These are phyloP conservation scores for Cadophora sp. DNA, from an alignment of 2,329 filamentous ascomycete genomes.

Conservation along the genomic window DNA sequence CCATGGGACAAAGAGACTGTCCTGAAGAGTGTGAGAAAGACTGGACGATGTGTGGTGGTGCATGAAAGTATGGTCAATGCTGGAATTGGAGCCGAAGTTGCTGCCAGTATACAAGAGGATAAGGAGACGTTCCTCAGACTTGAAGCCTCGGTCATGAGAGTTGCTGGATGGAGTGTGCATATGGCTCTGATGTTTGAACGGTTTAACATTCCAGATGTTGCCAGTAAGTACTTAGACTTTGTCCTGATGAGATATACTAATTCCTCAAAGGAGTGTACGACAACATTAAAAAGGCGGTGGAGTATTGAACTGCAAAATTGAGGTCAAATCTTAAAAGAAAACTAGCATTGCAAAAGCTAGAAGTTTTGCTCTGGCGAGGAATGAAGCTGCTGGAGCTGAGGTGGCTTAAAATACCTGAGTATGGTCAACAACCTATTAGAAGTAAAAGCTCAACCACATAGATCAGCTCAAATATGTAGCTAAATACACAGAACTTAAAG, in stretches of 20 bases:
- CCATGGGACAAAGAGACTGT: conserved; percentile 75
- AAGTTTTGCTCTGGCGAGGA: background rate
- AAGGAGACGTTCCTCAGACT: conserved; percentile 67
- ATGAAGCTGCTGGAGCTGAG: background rate
- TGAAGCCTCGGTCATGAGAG: conserved; percentile 73
- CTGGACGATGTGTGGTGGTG: conserved; percentile 72
- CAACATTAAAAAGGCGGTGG: conserved; percentile 42
- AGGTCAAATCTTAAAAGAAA: background rate
- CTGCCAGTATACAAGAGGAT: conserved; percentile 71
- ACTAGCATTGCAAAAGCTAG: background rate
- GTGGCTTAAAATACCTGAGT: background rate
- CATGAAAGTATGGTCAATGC: conserved; percentile 80
- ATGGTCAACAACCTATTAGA: background rate
- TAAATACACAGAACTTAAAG: background rate
- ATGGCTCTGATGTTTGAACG: conserved; percentile 70
- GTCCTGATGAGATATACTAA: conserved; percentile 25
- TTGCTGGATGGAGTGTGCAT: conserved; percentile 74
- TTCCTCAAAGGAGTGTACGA: conserved; percentile 43
- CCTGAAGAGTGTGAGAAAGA: conserved; percentile 71
- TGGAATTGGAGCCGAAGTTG: conserved; percentile 75
- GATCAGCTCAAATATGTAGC: background rate
- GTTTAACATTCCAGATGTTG: conserved; percentile 72
- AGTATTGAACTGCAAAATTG: too few species aligned
- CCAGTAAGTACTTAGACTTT: conserved; percentile 58
- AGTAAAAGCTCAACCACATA: background rate